Evolutionary conservation across 495 filamentous ascomycete species (phyloP), one percentile per base, ranked within the genome.

Genomic region (Trichoderma asperelloides): DNA sequence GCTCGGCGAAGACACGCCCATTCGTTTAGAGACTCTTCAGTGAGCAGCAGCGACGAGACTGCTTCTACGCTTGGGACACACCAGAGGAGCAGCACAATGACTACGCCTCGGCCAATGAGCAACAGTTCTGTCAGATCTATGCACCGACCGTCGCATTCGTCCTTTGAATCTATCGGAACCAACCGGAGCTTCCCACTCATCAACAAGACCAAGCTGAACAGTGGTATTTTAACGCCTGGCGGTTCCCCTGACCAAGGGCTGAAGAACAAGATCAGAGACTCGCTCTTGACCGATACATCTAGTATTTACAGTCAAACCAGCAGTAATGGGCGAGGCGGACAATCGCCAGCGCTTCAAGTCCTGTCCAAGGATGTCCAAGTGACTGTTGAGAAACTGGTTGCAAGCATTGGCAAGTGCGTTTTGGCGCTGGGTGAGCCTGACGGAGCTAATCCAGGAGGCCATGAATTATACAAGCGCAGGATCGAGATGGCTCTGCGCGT

Each of bases 321-420:
- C 72, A 57, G 63, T 33, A 51, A 40, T 39, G 65, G 37, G 62
- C 64, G 28, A 55, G 64, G 57, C 30, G 40, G 12, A 23, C 43
- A 28, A 7, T 57, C 51, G 3, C 40, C 55, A 3, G 71, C 78
- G 39, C 73, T 84, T 70, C 67, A 86, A 75, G 73, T 83, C 77
- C 70, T 91, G 45, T 83, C 84, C 62, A 82, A 85, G 47, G 87
- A 90, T 60, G 90, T 93, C 70, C 87, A 88, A 69, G 85, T 88
- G 66, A 83, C 94, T 16, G 83, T 94, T n/a, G 89, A 93, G 71
- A 79, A 85, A 63, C 77, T 96, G 6, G 87, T 93, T 12, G 82
- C 85, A n/a, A 90, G 87, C 66, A 78, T 96, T 21, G 86, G 89
- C 8, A 84, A 86, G 71, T 85, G 89, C 84, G 74, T 94, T 77